Evolutionary conservation across 75 land plant genomes (phyloP).

Genomic region (Selaginella tamariscina): DNA sequence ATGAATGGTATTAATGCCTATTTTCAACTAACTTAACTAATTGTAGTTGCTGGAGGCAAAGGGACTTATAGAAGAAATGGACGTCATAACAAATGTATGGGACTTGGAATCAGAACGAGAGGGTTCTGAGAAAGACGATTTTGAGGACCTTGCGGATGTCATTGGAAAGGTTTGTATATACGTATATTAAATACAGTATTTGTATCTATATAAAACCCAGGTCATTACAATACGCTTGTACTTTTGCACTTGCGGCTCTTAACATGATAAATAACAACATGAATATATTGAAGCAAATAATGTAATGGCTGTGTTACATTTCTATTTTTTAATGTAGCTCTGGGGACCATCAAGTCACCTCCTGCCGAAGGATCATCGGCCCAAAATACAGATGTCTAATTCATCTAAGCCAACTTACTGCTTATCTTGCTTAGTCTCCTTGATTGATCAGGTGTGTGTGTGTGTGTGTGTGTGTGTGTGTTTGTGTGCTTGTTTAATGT

Average conservation of each 20-base stretch:
- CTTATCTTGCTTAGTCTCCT: conserved; percentile 69
- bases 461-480: neutral
- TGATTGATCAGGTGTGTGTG: conserved; percentile 67
- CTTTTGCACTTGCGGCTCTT: neutral
- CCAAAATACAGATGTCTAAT: conserved; percentile 16
- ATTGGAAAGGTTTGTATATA: conserved; percentile 42
- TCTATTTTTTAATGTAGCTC: conserved; percentile 34
- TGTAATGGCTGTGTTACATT: neutral
- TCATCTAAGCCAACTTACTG: conserved; percentile 49
- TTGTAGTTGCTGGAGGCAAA: conserved; percentile 48
- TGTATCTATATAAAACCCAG: no score
- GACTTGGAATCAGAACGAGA: conserved; percentile 26
- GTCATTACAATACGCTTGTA: no score
- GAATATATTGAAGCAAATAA: neutral
- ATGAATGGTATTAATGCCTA: neutral
- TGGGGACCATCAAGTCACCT: conserved; percentile 37
- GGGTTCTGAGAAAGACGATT: conserved; percentile 26
- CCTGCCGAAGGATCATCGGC: conserved; percentile 33
- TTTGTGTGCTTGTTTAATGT: neutral
- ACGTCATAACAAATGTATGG: conserved; percentile 41
- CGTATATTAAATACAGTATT: no score
- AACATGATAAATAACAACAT: neutral
- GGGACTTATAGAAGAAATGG: conserved; percentile 62
- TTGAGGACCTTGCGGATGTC: conserved; percentile 52
- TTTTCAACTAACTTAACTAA: neutral